These are phyloP conservation scores for Trichoderma sp. DNA, from an alignment of 2,329 filamentous ascomycete species.

Conservation along the genomic window DNA sequence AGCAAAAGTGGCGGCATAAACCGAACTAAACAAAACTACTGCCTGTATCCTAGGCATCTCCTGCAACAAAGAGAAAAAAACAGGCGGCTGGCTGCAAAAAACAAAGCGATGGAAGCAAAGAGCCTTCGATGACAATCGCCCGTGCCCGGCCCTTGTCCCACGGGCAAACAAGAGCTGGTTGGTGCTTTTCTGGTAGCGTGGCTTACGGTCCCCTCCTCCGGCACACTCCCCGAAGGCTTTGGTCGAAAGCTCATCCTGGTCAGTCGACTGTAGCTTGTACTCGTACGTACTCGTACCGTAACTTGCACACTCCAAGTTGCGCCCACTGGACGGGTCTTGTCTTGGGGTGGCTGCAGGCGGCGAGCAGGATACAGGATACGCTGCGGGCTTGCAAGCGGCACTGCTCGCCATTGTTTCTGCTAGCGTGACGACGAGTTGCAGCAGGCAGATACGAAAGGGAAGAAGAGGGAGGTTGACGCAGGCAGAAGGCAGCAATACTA, in stretches of 20 bases:
- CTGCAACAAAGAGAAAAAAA: neutral
- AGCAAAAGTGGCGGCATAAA: constrained; percentile 1
- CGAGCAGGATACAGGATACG: neutral
- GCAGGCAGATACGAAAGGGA: constrained; percentile 4
- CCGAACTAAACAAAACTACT: neutral
- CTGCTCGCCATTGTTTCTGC: constrained; percentile 5
- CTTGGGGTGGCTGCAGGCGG: constrained; percentile 6
- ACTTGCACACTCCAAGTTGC: neutral
- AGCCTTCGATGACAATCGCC: neutral
- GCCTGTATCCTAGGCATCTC: neutral
- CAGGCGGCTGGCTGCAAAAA: constrained; percentile 4
- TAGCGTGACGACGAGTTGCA: neutral
- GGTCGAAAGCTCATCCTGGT: constrained; percentile 3
- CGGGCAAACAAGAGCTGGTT: constrained; percentile 20
- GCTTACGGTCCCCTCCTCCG: constrained; percentile 13
- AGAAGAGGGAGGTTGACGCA: neutral
- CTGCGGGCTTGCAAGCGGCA: neutral
- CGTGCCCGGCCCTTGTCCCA: constrained; percentile 7
- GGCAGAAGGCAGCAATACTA: neutral
- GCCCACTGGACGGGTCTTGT: neutral
- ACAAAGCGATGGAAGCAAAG: neutral
- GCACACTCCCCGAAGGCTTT: constrained; percentile 15
- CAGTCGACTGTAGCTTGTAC: neutral
- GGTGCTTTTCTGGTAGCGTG: constrained; percentile 16
- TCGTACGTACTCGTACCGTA: neutral